Evolutionary conservation across 2,329 filamentous ascomycete species (phyloP).

Genomic region (Dothideomycetes sp.): DNA sequence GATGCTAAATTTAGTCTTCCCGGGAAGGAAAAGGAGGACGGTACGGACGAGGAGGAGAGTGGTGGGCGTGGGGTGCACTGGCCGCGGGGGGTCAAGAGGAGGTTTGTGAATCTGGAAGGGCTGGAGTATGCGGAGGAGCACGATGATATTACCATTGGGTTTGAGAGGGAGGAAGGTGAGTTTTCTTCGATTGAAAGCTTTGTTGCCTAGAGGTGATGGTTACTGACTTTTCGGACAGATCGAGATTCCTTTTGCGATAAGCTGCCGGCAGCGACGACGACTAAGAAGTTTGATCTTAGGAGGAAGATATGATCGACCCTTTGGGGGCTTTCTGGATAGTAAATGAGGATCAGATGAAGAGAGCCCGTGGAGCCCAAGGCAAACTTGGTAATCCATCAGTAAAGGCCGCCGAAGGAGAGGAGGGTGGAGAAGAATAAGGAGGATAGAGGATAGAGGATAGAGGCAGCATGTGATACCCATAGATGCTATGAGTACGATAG

Average conservation of each 20-base stretch:
- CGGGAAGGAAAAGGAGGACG: conserved; percentile 38
- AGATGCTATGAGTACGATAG: no score
- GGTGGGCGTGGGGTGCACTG: conserved; percentile 36
- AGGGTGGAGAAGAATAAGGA: no score
- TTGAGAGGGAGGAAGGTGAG: conserved; percentile 55
- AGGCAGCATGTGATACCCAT: no score
- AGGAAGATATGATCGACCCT: conserved; percentile 4
- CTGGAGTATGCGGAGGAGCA: conserved; percentile 86
- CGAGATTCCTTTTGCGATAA: conserved; percentile 34
- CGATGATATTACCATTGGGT: conserved; percentile 78
- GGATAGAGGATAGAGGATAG: no score
- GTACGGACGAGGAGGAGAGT: conserved; percentile 39
- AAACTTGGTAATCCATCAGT: no score
- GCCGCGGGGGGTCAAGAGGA: conserved; percentile 46
- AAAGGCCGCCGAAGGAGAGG: no score
- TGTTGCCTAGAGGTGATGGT: neutral
- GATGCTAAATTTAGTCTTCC: conserved; percentile 87
- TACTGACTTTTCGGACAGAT: conserved; percentile 24
- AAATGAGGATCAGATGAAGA: no score
- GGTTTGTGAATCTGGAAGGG: conserved; percentile 76
- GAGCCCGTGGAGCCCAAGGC: no score
- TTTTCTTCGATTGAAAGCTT: conserved; percentile 1
- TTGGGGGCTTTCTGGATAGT: no score
- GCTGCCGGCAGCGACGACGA: conserved; percentile 31
- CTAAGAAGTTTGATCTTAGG: conserved; percentile 5